phyloP scores from a whole-genome alignment of 164 flowering plant species.

The Magnolia kwangsiensis region DNA sequence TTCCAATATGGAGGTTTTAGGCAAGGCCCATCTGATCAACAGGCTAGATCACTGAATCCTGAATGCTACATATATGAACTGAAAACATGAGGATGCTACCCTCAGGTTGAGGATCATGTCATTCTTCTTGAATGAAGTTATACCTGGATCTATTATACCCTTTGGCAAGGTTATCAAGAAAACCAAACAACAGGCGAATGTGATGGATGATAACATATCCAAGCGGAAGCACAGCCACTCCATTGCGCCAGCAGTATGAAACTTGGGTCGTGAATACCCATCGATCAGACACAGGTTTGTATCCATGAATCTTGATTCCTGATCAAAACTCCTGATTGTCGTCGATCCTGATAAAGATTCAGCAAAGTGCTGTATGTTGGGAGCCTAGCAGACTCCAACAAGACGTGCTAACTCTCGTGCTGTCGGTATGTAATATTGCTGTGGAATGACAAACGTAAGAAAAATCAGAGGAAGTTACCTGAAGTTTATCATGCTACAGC shows the following conservation, averaged over 20 bases:
- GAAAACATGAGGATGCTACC: neutral
- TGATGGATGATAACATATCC: conserved; percentile 33
- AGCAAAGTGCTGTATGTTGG: conserved; percentile 42
- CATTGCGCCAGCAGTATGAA: conserved; percentile 32
- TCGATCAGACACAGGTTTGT: conserved; percentile 25
- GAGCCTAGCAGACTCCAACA: conserved; percentile 37
- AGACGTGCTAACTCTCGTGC: conserved; percentile 37
- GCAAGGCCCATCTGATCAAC: too few relatives aligned
- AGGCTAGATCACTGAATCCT: too few relatives aligned
- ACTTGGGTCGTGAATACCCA: conserved; percentile 32
- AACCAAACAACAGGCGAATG: conserved; percentile 34
- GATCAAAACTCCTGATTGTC: conserved; percentile 40
- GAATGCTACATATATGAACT: neutral
- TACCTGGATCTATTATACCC: conserved; percentile 38
- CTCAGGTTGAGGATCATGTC: neutral
- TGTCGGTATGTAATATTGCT: conserved; percentile 38
- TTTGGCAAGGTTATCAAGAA: conserved; percentile 37
- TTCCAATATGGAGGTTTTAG: too few relatives aligned
- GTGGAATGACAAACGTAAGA: neutral
- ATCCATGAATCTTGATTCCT: conserved; percentile 36
- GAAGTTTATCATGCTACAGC: neutral
- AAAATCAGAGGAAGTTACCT: neutral
- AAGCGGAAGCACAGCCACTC: conserved; percentile 46
- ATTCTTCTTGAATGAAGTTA: neutral
- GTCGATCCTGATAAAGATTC: conserved; percentile 45